Base-by-base conservation (phyloP, 2,329 filamentous ascomycete genomes). In the Ophiostoma angusticollis region DNA sequence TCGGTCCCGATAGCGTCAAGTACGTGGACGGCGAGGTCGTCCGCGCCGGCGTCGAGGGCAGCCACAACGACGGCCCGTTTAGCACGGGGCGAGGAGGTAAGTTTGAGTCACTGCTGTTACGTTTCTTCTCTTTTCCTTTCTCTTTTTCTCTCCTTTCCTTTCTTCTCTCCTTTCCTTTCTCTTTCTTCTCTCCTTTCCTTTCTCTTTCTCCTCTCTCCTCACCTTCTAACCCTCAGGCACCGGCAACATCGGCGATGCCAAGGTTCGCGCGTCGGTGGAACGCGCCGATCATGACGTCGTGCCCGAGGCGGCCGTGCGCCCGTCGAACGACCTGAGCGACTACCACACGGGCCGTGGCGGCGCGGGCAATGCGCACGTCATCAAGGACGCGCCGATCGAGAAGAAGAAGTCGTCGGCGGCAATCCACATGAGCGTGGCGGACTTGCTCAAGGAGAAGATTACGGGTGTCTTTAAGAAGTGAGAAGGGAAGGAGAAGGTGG, bases 21-120 rank as follows among this genome's bases (percentile, higher is more conserved):
- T 80, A 80, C 52, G 65, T 67, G 45, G 75, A 80, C 47, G 75
- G 74, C 49, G 70, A 73, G 46, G 71, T 80, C 38, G 71, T 72
- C 40, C 70, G 74, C 34, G 52, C 63, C 31, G 72, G 71, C 35
- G 52, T 59, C 4, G 61, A 63, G 52, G 71, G 71, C 46, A 70
- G 66, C 54, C 71, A 76, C 49, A 64, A 64, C 18, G 71, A 74
- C 46, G 72, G 72, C 48, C 67, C 70, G 31, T 74, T 65, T 54
- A 74, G 70, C 54, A 65, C 70, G 9, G 72, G 72, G 17, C 67
- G 72, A 51, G 72, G 72, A 63, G 72, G 72, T 73, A 57, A 50
- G 62, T 49, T 1, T 9, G n/a, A 31, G 9, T n/a, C 9, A 16
- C 23, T 24, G 23, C n/a, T n/a, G n/a, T n/a, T n/a, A n/a, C n/a